phyloP scores from a whole-genome alignment of 225 moss, liverwort and hornwort species.

The Marchantia polymorpha region DNA sequence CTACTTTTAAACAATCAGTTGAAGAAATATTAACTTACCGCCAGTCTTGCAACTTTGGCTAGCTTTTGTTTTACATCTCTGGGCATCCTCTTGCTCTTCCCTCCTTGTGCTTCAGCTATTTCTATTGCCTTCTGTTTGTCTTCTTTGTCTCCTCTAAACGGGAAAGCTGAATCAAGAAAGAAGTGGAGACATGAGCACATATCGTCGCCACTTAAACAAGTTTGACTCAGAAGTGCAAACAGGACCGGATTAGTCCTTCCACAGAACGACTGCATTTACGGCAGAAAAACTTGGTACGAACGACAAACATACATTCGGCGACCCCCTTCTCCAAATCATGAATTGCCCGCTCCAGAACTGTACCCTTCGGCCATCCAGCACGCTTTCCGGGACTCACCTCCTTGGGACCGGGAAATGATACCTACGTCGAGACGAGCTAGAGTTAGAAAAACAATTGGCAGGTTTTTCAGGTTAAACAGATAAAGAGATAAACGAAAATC shows the following conservation, averaged over 20 bases:
- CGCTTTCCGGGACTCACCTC: conserved; percentile 88
- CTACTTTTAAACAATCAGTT: background rate
- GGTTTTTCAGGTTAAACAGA: too few species aligned
- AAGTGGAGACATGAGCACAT: background rate
- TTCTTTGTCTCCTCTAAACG: conserved; percentile 68
- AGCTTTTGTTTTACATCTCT: conserved; percentile 95
- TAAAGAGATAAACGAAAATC: too few species aligned
- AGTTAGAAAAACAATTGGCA: too few species aligned
- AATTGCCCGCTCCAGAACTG: conserved; percentile 96
- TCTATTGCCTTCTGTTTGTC: conserved; percentile 65
- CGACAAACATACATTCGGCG: conserved; percentile 51
- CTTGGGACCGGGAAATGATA: conserved; percentile 75
- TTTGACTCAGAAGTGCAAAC: background rate
- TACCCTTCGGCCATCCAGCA: conserved; percentile 95
- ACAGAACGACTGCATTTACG: too few species aligned
- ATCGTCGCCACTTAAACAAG: background rate
- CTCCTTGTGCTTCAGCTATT: conserved; percentile 51
- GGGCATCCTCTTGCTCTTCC: conserved; percentile 88
- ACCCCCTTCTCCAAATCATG: conserved; percentile 80
- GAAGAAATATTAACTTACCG: conserved; percentile 36
- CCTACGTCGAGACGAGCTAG: conserved; percentile 13
- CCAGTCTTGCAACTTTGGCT: conserved; percentile 85
- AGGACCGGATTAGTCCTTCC: background rate
- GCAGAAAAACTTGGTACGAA: background rate
- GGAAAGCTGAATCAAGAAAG: conserved; percentile 57